phyloP scores from a whole-genome alignment of 441 rosid species.

The Caryocar brasiliense region DNA sequence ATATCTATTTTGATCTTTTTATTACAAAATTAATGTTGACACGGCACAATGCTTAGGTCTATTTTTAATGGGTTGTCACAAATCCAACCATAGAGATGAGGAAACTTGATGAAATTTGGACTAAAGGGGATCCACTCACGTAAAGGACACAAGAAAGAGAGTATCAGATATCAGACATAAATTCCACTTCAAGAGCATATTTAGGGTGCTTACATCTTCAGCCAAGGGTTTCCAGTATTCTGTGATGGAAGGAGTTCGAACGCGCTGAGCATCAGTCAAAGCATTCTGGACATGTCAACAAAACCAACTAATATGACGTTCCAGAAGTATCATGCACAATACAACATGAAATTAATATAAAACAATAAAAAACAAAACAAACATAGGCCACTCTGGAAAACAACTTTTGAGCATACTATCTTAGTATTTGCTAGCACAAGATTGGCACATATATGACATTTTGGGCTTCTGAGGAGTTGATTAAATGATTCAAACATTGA shows the following conservation, averaged over 20 bases:
- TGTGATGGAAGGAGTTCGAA: slow-evolving; percentile 70
- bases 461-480: no score
- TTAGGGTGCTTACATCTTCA: slow-evolving; percentile 66
- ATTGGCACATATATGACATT: no score
- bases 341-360: slow-evolving; percentile 2
- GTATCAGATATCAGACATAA: background rate
- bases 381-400: background rate
- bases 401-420: no score
- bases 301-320: slow-evolving; percentile 4
- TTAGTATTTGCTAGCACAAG: no score
- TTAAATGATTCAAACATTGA: no score
- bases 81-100: no score
- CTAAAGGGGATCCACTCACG: no score
- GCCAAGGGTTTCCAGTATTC: slow-evolving; percentile 97
- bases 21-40: no score
- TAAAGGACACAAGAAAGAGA: background rate
- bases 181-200: slow-evolving; percentile 6
- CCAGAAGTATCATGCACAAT: slow-evolving; percentile 1
- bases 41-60: no score
- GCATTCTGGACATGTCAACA: slow-evolving; percentile 53
- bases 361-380: background rate
- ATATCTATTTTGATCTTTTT: no score
- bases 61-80: no score
- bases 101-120: no score
- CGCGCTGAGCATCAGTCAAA: slow-evolving; percentile 80